Base-by-base conservation (phyloP, 306 rosid genomes). In the Gastrolobium villosum region DNA sequence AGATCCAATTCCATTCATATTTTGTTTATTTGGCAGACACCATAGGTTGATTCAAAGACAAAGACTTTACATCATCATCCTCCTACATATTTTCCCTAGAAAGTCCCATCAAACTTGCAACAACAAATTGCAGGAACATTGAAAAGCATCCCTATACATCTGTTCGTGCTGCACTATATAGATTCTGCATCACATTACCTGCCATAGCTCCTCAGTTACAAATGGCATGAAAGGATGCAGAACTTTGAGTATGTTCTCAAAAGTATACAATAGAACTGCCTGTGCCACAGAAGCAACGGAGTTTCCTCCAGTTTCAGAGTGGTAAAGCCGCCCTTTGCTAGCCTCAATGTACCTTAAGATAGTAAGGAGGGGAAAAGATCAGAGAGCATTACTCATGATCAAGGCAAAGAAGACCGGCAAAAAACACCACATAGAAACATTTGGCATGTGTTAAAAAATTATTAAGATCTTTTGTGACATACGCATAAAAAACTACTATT, bases 191-290 rank as follows among this genome's bases (percentile, higher is more conserved):
- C 50, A 13, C 32, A 63, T 61, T 81, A 90, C 99, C 99, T 94
- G 99, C 99, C 99, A 94, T 57, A 94, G 86, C 84, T 92, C 99
- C 86, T 90, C 99, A 7, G 99, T 94, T 64, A 94, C 97, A 65
- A 94, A 94, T 52, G 99, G 99, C 99, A 94, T 94, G 85, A 94
- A 94, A 40, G 99, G 99, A 77, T 92, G 99, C 63, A 94, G 84
- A 67, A 92, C 80, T 84, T 89, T 90, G 74, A 94, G 97, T 75
- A 94, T 84, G 85, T 90, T 92, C 75, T 89, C 90, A 36, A 90
- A 94, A 57, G 89, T 91, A 82, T 94, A 94, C 46, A 94, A 87
- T 62, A 94, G 84, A 84, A 94, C 97, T 73, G 97, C 97, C 82
- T 87, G 96, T 4, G 97, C 87, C 56, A 89, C 83, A 35, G 82